Base-by-base conservation (phyloP, 768 basidiomycete genomes). In the Rhodotorula babjevae region DNA sequence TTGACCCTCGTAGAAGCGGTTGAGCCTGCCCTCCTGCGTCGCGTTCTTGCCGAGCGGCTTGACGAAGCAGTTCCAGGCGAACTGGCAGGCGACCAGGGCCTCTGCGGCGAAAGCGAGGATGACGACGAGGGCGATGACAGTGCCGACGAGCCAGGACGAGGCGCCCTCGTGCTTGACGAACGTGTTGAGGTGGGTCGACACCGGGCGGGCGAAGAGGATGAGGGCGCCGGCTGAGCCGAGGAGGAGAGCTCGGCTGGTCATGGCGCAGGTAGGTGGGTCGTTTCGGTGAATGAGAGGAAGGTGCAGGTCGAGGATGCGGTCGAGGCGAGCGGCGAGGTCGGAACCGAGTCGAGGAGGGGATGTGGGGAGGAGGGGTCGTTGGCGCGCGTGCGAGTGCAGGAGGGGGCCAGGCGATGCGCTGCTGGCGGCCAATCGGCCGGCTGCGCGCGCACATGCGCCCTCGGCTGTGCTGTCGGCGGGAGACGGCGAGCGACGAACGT, bases 21-120 rank as follows among this genome's bases (percentile, higher is more conserved):
- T 58, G 25, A 75, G 56, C n/a, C 74, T 16, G 16, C 70, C 70
- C 25, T 68, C 49, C 61, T 75, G 74, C 23, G 42, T n/a, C 25
- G n/a, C n/a, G 11, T 8, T 58, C 69, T 70, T 69, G 14, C 70
- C 74, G 15, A 75, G 31, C 2, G 74, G 74, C 16, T 31, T 46
- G 29, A 75, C 59, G 64, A 75, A 75, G 46, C 74, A 75, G 52
- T 68, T 69, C 61, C 61, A 75, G 0, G 65, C 69, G 33, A 75
- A 75, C 25, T 29, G 31, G 3, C 33, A 2, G 0, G 71, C 71
- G 42, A 53, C 36, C n/a, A 31, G 7, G 33, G 63, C 50, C 57
- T 36, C n/a, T 11, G 29, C 40, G 2, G 69, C 63, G 50, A 71
- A 71, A 5, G 65, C 59, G 0, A 59, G 58, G 0, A 61, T 5